Evolutionary conservation across 306 rosid species (phyloP).

Genomic region (Quillaja saponaria): DNA sequence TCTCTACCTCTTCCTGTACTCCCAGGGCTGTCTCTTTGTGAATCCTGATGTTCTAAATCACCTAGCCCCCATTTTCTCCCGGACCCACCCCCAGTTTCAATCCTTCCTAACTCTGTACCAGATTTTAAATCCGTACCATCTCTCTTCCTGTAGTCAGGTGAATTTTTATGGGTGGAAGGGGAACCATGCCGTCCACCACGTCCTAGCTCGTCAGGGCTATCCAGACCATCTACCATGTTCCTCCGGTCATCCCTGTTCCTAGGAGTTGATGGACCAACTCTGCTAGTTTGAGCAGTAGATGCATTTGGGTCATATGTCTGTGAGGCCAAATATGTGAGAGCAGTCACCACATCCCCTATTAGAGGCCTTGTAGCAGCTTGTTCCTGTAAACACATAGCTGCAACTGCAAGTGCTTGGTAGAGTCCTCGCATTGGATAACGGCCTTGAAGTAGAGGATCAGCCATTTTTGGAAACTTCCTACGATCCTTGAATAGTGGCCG

Average conservation of each 20-base stretch:
- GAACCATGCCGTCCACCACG: conserved; percentile 61
- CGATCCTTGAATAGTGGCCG: conserved; percentile 69
- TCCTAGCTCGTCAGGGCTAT: conserved; percentile 70
- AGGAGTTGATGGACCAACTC: conserved; percentile 83
- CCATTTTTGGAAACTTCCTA: conserved; percentile 65
- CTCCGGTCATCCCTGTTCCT: conserved; percentile 70
- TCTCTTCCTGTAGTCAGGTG: conserved; percentile 75
- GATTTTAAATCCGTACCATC: conserved; percentile 58
- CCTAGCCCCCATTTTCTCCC: conserved; percentile 85
- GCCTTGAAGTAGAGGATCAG: conserved; percentile 76
- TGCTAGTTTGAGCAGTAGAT: conserved; percentile 47
- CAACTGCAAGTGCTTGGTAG: conserved; percentile 77
- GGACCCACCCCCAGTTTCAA: conserved; percentile 71
- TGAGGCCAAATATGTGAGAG: conserved; percentile 77
- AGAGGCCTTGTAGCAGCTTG: conserved; percentile 75
- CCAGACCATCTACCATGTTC: conserved; percentile 63
- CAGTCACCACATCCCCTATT: conserved; percentile 77
- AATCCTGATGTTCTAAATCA: conserved; percentile 68
- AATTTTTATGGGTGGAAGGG: conserved; percentile 70
- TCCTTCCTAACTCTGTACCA: conserved; percentile 53
- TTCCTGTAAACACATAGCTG: conserved; percentile 87
- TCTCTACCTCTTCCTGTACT: conserved; percentile 79
- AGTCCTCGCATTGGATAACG: conserved; percentile 69
- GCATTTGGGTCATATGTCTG: conserved; percentile 82
- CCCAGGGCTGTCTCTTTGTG: conserved; percentile 79